phyloP scores from a whole-genome alignment of 805 yeast species.

The Diddensiella santjacobensis region DNA sequence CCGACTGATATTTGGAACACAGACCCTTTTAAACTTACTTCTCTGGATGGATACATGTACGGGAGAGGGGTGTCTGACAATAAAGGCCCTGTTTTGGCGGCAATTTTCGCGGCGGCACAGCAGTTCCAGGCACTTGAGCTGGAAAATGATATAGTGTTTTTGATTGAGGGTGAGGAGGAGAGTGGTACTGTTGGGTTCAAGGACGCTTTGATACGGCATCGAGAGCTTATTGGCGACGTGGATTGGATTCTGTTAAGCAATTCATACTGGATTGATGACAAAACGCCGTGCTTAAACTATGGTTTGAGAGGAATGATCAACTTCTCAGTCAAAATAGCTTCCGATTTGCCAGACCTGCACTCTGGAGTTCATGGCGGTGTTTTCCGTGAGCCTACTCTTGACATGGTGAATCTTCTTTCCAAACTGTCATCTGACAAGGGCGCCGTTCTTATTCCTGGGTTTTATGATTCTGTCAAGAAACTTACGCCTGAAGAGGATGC shows the following conservation, averaged over 20 bases:
- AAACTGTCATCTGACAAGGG: conserved; percentile 57
- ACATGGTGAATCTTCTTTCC: conserved; percentile 68
- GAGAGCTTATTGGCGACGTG: conserved; percentile 56
- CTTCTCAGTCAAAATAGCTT: conserved; percentile 63
- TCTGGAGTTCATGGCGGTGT: conserved; percentile 97
- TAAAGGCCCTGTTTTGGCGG: conserved; percentile 88
- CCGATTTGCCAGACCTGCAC: conserved; percentile 84
- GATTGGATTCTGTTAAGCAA: conserved; percentile 91
- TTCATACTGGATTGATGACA: conserved; percentile 90
- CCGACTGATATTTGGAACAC: conserved; percentile 63
- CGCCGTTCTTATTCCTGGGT: conserved; percentile 58
- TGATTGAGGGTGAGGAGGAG: conserved; percentile 95
- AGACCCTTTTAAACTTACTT: conserved; percentile 71
- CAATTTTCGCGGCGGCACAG: conserved; percentile 82
- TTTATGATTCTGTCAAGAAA: conserved; percentile 63
- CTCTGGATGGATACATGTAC: conserved; percentile 78
- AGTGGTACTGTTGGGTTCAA: conserved; percentile 86
- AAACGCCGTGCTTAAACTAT: conserved; percentile 86
- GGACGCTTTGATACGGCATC: conserved; percentile 52
- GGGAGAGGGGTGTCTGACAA: conserved; percentile 95
- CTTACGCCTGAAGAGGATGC: conserved; percentile 54
- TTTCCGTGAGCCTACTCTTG: conserved; percentile 83
- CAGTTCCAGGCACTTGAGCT: conserved; percentile 50
- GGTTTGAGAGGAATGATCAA: conserved; percentile 91
- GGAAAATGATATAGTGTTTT: conserved; percentile 68